These are phyloP conservation scores for Mycena rosella DNA, from an alignment of 768 basidiomycete genomes.

Conservation along the genomic window DNA sequence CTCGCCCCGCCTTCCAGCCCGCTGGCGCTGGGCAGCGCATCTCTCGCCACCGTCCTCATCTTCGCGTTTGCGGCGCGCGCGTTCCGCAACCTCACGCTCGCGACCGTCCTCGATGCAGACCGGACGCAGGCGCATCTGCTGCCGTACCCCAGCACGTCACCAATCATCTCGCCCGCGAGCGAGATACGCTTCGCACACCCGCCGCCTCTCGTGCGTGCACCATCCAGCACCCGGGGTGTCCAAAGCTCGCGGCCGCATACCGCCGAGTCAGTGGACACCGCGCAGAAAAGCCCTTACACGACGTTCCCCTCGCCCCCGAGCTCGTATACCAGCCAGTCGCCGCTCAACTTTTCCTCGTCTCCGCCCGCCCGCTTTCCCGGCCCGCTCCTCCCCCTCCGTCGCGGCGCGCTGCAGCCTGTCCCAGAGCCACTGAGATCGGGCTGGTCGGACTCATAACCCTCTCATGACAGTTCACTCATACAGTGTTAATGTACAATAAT, in stretches of 20 bases:
- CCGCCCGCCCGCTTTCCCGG: not conserved
- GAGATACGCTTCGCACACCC: slow-evolving; percentile 20
- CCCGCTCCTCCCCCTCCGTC: slow-evolving; percentile 7
- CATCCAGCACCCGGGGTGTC: not conserved
- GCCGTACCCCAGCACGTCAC: slow-evolving; percentile 18
- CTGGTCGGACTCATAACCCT: slow-evolving; percentile 23
- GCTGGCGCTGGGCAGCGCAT: slow-evolving; percentile 6
- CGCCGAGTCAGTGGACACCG: not conserved
- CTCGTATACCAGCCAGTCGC: slow-evolving; percentile 14
- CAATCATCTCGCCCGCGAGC: slow-evolving; percentile 19
- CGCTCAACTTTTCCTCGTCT: not conserved
- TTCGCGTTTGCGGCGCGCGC: slow-evolving; percentile 23
- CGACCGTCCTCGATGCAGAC: slow-evolving; percentile 4
- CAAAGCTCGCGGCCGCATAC: not conserved
- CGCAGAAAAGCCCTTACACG: slow-evolving; percentile 15
- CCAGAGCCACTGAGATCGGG: slow-evolving; percentile 9
- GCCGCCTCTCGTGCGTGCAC: not conserved
- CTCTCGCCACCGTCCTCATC: slow-evolving; percentile 6
- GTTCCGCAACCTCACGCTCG: slow-evolving; percentile 32
- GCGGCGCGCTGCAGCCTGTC: not conserved
- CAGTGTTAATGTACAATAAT: no score
- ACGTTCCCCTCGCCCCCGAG: slow-evolving; percentile 23
- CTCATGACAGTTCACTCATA: no score
- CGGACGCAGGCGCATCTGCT: not conserved
- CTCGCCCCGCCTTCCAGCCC: slow-evolving; percentile 17